Percentiles rank a stretch among this genome's conserved stretches.
phyloP scores from a whole-genome alignment of 768 basidiomycete genomes.

The Tylopilus vinaceipallidus region DNA sequence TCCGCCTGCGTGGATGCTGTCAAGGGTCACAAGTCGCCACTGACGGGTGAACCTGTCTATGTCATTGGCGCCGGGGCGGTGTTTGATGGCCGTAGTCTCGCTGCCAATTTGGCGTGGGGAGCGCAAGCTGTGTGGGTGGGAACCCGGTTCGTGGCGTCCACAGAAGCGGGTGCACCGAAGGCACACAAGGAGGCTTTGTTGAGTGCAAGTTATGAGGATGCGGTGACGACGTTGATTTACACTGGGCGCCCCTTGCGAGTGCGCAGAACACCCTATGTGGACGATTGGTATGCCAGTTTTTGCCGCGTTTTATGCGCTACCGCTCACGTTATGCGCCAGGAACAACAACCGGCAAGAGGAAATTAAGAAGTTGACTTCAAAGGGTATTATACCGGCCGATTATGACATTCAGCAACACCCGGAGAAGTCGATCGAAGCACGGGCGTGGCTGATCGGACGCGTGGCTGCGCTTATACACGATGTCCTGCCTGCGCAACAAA shows the following conservation, averaged over 20 bases:
- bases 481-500: constrained; percentile 76
- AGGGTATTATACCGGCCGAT: constrained; percentile 79
- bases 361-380: constrained; percentile 77
- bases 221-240: constrained; percentile 82
- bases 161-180: constrained; percentile 79
- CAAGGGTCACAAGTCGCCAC: constrained; percentile 70
- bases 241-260: constrained; percentile 90
- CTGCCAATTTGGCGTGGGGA: constrained; percentile 86
- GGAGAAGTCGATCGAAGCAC: constrained; percentile 65
- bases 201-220: constrained; percentile 73
- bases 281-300: constrained; percentile 62
- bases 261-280: constrained; percentile 78
- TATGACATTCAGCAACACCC: constrained; percentile 77
- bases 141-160: constrained; percentile 81
- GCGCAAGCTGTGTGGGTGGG: constrained; percentile 90
- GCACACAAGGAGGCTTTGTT: constrained; percentile 80
- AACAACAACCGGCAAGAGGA: constrained; percentile 75
- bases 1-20: constrained; percentile 87
- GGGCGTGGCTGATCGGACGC: constrained; percentile 82
- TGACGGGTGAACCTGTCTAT: constrained; percentile 82
- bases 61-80: constrained; percentile 92
- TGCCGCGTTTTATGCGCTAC: not conserved
- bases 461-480: constrained; percentile 75
- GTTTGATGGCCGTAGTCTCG: constrained; percentile 83
- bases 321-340: constrained; percentile 39